These are phyloP conservation scores for Scheffersomyces coipomensis DNA, from an alignment of 805 yeast species.

Conservation along the genomic window DNA sequence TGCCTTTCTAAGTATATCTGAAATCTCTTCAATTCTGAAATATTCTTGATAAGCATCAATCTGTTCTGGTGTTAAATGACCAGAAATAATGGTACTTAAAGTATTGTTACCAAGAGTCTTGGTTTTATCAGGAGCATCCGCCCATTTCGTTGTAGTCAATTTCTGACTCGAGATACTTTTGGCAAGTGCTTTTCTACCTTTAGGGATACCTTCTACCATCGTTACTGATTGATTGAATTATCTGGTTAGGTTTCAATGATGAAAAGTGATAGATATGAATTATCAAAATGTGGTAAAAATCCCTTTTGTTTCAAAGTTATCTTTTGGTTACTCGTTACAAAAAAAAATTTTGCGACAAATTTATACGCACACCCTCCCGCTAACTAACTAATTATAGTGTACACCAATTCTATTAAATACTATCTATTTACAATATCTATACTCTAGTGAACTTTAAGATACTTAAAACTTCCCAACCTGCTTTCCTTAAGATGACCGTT, in stretches of 20 bases:
- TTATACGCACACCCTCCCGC: too few relatives aligned
- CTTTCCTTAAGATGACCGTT: conserved; percentile 65
- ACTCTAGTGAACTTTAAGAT: conserved; percentile 57
- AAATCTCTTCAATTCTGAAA: conserved; percentile 78
- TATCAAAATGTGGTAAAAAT: too few relatives aligned
- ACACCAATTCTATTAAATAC: background rate
- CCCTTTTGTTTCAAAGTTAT: too few relatives aligned
- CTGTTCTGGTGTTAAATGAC: conserved; percentile 64
- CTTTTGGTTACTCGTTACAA: too few relatives aligned
- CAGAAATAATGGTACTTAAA: conserved; percentile 37
- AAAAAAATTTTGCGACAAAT: too few relatives aligned
- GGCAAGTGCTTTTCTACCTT: conserved; percentile 5
- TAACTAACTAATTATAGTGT: too few relatives aligned
- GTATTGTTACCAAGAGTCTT: conserved; percentile 17
- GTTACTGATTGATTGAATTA: too few relatives aligned
- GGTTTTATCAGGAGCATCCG: conserved; percentile 28
- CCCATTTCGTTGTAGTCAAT: conserved; percentile 26
- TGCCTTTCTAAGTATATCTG: conserved; percentile 47
- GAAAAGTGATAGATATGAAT: too few relatives aligned
- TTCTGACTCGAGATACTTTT: background rate
- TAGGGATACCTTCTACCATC: too few relatives aligned
- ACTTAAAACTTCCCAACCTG: conserved; percentile 93
- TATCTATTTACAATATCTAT: background rate
- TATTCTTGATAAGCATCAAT: conserved; percentile 67
- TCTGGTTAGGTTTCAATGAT: too few relatives aligned